A percentile compares a stretch with the other conserved stretches of the same genome.
phyloP scores from a whole-genome alignment of 768 basidiomycete species.

The Coprinopsis strossmayeri region DNA sequence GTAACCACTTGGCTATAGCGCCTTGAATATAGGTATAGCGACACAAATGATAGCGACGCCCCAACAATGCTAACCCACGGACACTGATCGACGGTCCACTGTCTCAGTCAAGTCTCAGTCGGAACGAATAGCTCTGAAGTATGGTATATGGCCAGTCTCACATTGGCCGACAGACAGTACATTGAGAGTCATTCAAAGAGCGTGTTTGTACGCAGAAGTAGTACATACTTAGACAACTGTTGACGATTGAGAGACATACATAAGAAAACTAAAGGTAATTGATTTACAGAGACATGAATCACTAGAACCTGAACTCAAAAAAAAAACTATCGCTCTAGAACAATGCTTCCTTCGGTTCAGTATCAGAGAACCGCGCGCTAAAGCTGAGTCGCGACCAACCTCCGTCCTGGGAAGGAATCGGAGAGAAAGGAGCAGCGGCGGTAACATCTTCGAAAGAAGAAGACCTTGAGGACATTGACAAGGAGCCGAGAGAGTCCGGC shows the following conservation, averaged over 20 bases:
- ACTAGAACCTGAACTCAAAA: no score
- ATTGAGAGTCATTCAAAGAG: neutral
- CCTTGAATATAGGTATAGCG: constrained; percentile 6
- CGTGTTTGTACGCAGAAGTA: neutral
- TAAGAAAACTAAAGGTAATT: no score
- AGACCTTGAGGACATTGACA: constrained; percentile 10
- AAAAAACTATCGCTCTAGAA: neutral
- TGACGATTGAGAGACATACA: no score
- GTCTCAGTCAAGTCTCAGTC: no score
- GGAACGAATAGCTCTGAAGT: no score
- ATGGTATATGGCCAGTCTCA: no score
- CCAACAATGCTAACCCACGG: no score
- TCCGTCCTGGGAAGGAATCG: neutral
- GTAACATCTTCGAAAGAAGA: constrained; percentile 14
- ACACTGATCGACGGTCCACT: no score
- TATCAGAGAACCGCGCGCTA: neutral
- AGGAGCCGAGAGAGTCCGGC: constrained; percentile 11
- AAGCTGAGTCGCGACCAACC: neutral
- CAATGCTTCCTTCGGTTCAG: neutral
- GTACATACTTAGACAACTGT: neutral
- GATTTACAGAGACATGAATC: no score
- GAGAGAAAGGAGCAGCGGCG: neutral
- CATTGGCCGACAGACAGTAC: no score
- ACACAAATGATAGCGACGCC: neutral
- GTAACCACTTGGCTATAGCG: constrained; percentile 74